These are phyloP conservation scores for Aspergillus sp. DNA, from an alignment of 2,329 filamentous ascomycete genomes.

Conservation along the genomic window DNA sequence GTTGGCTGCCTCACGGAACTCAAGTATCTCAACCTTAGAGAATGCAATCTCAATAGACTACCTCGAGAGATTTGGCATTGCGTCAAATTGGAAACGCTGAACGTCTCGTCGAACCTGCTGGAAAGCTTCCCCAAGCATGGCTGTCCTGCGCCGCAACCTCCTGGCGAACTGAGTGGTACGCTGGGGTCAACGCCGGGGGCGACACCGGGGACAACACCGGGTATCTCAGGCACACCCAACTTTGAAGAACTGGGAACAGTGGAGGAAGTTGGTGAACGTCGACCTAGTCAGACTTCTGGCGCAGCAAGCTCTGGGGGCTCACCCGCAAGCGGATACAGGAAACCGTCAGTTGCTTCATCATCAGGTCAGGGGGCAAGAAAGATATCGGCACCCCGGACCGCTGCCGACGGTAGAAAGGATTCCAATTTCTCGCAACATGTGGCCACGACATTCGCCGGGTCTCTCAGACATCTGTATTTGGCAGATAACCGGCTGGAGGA, in stretches of 20 bases:
- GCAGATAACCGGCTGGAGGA: conserved; percentile 93
- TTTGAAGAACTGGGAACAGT: conserved; percentile 67
- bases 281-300: conserved; percentile 77
- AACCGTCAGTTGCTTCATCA: conserved; percentile 75
- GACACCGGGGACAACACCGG: conserved; percentile 37
- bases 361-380: conserved; percentile 74
- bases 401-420: conserved; percentile 65
- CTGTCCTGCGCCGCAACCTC: conserved; percentile 56
- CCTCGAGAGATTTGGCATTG: conserved; percentile 97
- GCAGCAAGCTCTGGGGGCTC: conserved; percentile 68
- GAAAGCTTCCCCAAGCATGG: conserved; percentile 80
- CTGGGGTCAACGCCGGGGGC: conserved; percentile 40
- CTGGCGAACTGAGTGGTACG: conserved; percentile 40
- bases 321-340: conserved; percentile 54
- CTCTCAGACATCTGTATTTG: conserved; percentile 73
- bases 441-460: conserved; percentile 78
- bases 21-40: conserved; percentile 75
- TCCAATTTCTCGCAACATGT: conserved; percentile 74
- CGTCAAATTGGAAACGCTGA: conserved; percentile 78
- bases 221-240: conserved; percentile 56
- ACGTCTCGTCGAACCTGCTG: conserved; percentile 90
- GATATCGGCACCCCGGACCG: conserved; percentile 66
- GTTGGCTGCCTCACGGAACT: conserved; percentile 83
- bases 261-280: conserved; percentile 56
- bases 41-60: conserved; percentile 84